Conservation (phyloP, 495 filamentous ascomycete genomes). For the Lophiotrema nucula region DNA sequence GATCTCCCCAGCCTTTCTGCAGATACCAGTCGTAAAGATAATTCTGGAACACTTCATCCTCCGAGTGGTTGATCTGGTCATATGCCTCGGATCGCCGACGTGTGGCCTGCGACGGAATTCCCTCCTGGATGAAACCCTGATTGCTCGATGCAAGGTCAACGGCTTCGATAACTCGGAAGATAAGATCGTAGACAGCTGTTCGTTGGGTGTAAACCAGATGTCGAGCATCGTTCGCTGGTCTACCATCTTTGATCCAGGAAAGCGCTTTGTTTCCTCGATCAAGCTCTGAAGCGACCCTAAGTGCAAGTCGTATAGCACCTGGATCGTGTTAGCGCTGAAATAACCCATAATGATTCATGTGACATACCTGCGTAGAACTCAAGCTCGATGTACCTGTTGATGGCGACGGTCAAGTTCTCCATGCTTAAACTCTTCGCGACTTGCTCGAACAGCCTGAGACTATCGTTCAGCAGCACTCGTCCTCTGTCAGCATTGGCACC, state of each 20-base stretch:
- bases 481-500: conserved; percentile 70
- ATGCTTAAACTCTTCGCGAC: conserved; percentile 77
- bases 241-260: conserved; percentile 69
- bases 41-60: conserved; percentile 89
- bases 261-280: conserved; percentile 83
- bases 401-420: conserved; percentile 74
- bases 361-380: conserved; percentile 72
- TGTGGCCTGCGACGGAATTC: conserved; percentile 67
- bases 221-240: conserved; percentile 64
- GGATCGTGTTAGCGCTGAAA: conserved; percentile 1
- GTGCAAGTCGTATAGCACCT: conserved; percentile 85
- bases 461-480: conserved; percentile 83
- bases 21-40: conserved; percentile 98
- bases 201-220: conserved; percentile 64
- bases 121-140: conserved; percentile 72
- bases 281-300: conserved; percentile 73
- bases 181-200: conserved; percentile 76
- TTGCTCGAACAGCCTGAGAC: conserved; percentile 79
- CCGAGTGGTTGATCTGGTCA: conserved; percentile 75
- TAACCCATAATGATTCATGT: conserved; percentile 13
- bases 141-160: conserved; percentile 67
- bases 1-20: conserved; percentile 73
- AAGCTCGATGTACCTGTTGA: conserved; percentile 72
- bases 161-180: conserved; percentile 70
- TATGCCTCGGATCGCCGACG: conserved; percentile 85